phyloP scores from a whole-genome alignment of 106 monocot genomes.

The Apostasia shenzhenica region DNA sequence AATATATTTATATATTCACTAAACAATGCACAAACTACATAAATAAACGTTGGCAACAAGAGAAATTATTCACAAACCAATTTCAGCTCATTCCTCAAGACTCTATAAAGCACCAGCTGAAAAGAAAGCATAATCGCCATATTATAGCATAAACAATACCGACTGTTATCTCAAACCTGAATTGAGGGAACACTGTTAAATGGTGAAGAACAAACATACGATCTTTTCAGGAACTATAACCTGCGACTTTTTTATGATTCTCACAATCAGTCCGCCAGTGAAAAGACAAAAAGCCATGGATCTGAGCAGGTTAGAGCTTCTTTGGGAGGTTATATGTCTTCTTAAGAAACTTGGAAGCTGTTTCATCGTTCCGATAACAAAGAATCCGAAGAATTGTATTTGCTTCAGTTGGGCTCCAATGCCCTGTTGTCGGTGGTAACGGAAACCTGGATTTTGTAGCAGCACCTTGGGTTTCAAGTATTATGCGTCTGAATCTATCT shows the following conservation, averaged over 20 bases:
- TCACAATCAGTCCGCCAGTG: neutral
- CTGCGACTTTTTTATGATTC: neutral
- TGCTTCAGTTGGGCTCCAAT: slow-evolving; percentile 81
- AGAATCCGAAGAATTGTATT: slow-evolving; percentile 80
- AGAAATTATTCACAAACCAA: neutral
- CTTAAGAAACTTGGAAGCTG: slow-evolving; percentile 85
- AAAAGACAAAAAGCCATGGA: neutral
- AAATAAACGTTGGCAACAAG: neutral
- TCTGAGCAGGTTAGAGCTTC: slow-evolving; percentile 54
- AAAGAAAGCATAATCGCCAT: slow-evolving; percentile 1
- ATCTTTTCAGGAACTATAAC: neutral
- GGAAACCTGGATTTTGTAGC: slow-evolving; percentile 41
- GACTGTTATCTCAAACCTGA: neutral
- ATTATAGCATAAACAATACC: neutral
- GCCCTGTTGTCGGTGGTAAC: slow-evolving; percentile 62
- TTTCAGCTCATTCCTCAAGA: neutral
- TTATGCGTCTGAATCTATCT: slow-evolving; percentile 40
- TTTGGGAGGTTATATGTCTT: slow-evolving; percentile 87
- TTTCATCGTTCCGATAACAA: slow-evolving; percentile 76
- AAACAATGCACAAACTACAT: neutral
- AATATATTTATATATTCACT: neutral
- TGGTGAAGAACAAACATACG: neutral
- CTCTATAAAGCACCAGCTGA: neutral
- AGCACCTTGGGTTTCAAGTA: slow-evolving; percentile 26
- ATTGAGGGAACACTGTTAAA: neutral